phyloP scores from a whole-genome alignment of 2,329 filamentous ascomycete species.

The Colletotrichum higginsianum region DNA sequence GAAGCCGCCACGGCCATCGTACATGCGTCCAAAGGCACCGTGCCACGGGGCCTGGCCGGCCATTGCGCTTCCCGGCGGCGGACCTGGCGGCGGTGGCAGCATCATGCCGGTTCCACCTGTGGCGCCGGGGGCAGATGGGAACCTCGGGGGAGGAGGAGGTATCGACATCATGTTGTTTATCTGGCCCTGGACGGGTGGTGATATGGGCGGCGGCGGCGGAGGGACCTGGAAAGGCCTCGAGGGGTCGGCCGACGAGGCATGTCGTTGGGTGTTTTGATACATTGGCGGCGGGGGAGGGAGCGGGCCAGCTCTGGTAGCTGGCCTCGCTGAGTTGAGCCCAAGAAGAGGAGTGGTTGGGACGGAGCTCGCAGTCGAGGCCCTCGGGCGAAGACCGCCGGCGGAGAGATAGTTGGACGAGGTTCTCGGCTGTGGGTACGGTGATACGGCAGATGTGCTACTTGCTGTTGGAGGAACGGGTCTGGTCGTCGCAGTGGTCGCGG shows the following conservation, averaged over 20 bases:
- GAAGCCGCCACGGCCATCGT: conserved; percentile 63
- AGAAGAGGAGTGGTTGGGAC: conserved; percentile 35
- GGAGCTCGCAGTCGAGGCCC: conserved; percentile 41
- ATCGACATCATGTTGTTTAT: conserved; percentile 65
- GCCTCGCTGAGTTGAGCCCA: conserved; percentile 32
- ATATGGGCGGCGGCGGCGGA: conserved; percentile 71
- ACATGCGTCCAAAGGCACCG: conserved; percentile 66
- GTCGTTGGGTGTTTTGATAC: conserved; percentile 69
- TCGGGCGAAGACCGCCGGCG: conserved; percentile 38
- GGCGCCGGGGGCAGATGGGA: conserved; percentile 60
- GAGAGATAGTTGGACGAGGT: conserved; percentile 33
- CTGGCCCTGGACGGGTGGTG: conserved; percentile 61
- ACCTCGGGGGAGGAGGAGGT: conserved; percentile 70
- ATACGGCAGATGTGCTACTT: conserved; percentile 8
- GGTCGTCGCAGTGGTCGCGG: neutral
- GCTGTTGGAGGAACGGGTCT: neutral
- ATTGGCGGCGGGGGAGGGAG: conserved; percentile 57
- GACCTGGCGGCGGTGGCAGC: conserved; percentile 70
- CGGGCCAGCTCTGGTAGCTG: conserved; percentile 41
- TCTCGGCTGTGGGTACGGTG: conserved; percentile 13
- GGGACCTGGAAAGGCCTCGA: conserved; percentile 69
- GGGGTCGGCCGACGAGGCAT: conserved; percentile 62
- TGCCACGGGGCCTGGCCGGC: conserved; percentile 64
- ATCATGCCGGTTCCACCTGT: conserved; percentile 57
- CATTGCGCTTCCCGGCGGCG: conserved; percentile 58